phyloP scores from a whole-genome alignment of 306 rosid species.

The Acacia confusa region DNA sequence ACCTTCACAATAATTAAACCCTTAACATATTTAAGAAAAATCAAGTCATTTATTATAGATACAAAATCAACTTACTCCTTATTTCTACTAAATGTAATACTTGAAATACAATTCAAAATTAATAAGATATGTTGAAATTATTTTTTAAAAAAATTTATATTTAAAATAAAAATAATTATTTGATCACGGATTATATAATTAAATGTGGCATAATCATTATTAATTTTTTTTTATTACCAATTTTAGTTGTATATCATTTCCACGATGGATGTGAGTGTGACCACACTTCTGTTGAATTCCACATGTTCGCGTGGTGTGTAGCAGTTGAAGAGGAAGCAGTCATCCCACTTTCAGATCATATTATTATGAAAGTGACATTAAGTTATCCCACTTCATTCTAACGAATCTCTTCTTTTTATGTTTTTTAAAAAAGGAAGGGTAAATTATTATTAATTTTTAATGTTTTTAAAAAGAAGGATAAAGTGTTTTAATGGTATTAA shows the following conservation, averaged over 20 bases:
- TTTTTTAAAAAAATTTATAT: too few species aligned
- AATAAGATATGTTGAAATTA: too few species aligned
- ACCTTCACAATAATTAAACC: too few species aligned
- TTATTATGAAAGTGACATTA: not conserved
- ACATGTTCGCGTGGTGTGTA: slow-evolving; percentile 37
- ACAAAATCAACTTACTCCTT: too few species aligned
- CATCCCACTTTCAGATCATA: not conserved
- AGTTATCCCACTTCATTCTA: not conserved
- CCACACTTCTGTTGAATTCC: slow-evolving; percentile 35
- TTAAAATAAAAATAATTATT: too few species aligned
- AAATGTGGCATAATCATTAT: not conserved
- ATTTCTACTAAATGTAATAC: too few species aligned
- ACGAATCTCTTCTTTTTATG: not conserved
- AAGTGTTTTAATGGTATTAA: too few species aligned
- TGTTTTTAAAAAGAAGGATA: too few species aligned
- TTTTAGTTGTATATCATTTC: not conserved
- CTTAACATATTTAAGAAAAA: not conserved
- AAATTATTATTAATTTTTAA: not conserved
- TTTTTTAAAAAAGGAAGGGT: not conserved
- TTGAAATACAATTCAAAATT: too few species aligned
- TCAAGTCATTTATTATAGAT: too few species aligned
- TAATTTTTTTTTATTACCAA: not conserved
- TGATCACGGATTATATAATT: too few species aligned
- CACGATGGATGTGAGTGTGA: not conserved
- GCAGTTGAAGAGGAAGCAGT: slow-evolving; percentile 31